Evolutionary conservation across 495 filamentous ascomycete genomes (phyloP), one percentile per base, ranked within the genome.

Genomic region (Xeromyces bisporus): DNA sequence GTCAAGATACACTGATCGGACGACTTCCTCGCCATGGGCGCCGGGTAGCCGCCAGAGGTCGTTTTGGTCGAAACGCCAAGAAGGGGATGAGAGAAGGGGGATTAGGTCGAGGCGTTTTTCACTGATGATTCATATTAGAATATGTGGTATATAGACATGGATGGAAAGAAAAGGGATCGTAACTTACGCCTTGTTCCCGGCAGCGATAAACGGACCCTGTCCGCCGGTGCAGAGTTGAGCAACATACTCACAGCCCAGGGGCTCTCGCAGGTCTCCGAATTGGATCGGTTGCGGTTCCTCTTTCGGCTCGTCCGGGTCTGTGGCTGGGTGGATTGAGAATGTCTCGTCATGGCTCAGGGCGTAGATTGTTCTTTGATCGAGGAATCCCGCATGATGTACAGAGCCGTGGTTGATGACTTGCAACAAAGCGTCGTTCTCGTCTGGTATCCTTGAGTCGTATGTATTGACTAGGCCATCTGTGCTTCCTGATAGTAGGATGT

Each of bases 401-500:
- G 84, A 87, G 38, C 63, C 73, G 50, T 89, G 81, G 56, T 97
- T 94, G 52, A 92, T 75, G 8, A 89, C 77, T 46, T 85, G 80
- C 21, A 78, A 56, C 5, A 93, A 58, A 0, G 85, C 79, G 13
- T 93, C 83, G 46, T 94, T 84, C 46, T 91, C 83, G 43, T 86
- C 82, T 15, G 67, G 46, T 23, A 82, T 68, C 12, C 58, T 62
- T 9, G 69, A 75, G 48, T 94, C 73, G 55, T 79, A 91, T 28
- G 93, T 58, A 44, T 85, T 92, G 33, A 94, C 66, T 0, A 94
- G 69, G 9, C 80, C 80, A 58, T 97, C 89, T n/a, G 84, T 93
- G 31, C 80, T 85, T 36, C 83, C 84, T 18, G 82, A 85, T 12
- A 93, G 64, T 9, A 94, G 64, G 18, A 78, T 60, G 31, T 67